phyloP scores from a whole-genome alignment of 2,329 filamentous ascomycete genomes.

The Nothophoma quercina region DNA sequence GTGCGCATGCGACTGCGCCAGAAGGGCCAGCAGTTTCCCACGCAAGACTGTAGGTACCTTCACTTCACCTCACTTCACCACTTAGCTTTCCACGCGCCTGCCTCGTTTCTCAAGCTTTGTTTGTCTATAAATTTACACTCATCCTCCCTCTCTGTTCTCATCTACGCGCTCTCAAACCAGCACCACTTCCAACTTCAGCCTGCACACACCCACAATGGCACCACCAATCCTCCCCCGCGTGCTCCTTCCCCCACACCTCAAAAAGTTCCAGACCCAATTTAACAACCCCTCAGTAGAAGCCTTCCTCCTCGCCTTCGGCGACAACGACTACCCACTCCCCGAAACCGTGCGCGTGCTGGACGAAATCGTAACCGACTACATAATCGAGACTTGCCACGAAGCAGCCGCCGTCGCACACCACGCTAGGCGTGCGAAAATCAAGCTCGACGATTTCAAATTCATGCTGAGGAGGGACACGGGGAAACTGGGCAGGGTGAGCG shows the following conservation, averaged over 20 bases:
- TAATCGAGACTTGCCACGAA: slow-evolving; percentile 90
- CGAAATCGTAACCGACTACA: slow-evolving; percentile 92
- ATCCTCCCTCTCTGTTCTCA: background rate
- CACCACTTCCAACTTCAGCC: background rate
- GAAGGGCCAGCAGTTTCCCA: slow-evolving; percentile 57
- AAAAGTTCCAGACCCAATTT: slow-evolving; percentile 10
- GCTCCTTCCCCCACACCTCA: slow-evolving; percentile 13
- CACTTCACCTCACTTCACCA: background rate
- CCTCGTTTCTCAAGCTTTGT: background rate
- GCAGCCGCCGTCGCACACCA: slow-evolving; percentile 86
- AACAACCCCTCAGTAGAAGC: slow-evolving; percentile 64
- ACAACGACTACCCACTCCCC: slow-evolving; percentile 77
- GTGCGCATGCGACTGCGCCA: slow-evolving; percentile 57
- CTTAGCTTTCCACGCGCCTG: background rate
- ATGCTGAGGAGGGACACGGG: slow-evolving; percentile 83
- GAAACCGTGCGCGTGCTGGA: slow-evolving; percentile 88
- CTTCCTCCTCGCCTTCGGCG: slow-evolving; percentile 82
- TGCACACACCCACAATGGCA: slow-evolving; percentile 1
- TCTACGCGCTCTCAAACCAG: background rate
- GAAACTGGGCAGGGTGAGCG: slow-evolving; percentile 87
- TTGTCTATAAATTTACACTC: background rate
- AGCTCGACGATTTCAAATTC: slow-evolving; percentile 97
- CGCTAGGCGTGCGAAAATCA: slow-evolving; percentile 92
- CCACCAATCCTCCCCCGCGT: slow-evolving; percentile 16
- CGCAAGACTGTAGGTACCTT: slow-evolving; percentile 49